Conservation (phyloP, 2,329 filamentous ascomycete species). For the Raffaelea ambrosiae region DNA sequence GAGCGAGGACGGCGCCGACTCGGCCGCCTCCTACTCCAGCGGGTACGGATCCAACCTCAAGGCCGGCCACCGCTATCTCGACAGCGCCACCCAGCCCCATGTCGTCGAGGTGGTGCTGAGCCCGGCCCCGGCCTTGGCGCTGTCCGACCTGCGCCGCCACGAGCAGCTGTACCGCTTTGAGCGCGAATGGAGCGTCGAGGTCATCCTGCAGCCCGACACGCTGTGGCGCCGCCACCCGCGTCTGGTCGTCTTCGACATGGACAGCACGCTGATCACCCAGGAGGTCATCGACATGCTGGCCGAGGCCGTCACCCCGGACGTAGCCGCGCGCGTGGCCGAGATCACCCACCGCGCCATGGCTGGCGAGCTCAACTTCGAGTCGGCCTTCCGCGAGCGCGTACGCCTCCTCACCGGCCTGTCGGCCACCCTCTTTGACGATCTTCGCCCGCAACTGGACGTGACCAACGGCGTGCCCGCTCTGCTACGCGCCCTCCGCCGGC, state of each 20-base stretch:
- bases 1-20: neutral
- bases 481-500: slow-evolving; percentile 61
- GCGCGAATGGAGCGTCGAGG: slow-evolving; percentile 81
- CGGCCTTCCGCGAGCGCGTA: slow-evolving; percentile 73
- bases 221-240: slow-evolving; percentile 73
- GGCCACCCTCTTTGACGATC: slow-evolving; percentile 66
- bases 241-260: slow-evolving; percentile 96
- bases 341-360: slow-evolving; percentile 95
- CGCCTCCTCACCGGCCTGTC: slow-evolving; percentile 73
- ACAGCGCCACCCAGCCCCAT: slow-evolving; percentile 48
- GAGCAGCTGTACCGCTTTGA: slow-evolving; percentile 79
- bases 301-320: slow-evolving; percentile 61
- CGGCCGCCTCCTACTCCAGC: neutral
- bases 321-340: slow-evolving; percentile 73
- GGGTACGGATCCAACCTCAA: slow-evolving; percentile 34
- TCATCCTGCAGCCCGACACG: slow-evolving; percentile 65
- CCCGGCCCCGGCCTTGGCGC: slow-evolving; percentile 49
- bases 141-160: slow-evolving; percentile 67
- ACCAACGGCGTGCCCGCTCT: slow-evolving; percentile 74
- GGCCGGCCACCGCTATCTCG: slow-evolving; percentile 58
- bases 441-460: slow-evolving; percentile 68
- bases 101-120: slow-evolving; percentile 60
- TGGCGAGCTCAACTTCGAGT: slow-evolving; percentile 86
- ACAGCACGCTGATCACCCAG: slow-evolving; percentile 92
- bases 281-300: slow-evolving; percentile 97